These are phyloP conservation scores for Colletotrichum tabaci DNA, from an alignment of 2,329 filamentous ascomycete species.

Conservation along the genomic window DNA sequence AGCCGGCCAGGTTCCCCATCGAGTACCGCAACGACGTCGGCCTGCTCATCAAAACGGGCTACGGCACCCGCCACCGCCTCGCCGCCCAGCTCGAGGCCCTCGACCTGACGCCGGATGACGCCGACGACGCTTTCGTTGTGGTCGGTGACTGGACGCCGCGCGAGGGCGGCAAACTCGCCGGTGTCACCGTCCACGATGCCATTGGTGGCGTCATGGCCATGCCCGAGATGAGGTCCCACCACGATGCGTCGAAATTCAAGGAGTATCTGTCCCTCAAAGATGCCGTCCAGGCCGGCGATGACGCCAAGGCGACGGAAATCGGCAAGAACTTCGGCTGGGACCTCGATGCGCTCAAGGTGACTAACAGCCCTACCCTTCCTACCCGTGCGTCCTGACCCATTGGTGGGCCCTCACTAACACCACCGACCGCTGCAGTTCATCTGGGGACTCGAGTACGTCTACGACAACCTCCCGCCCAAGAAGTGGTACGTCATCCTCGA, in stretches of 20 bases:
- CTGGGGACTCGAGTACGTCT: conserved; percentile 67
- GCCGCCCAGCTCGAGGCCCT: conserved; percentile 63
- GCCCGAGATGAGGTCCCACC: conserved; percentile 50
- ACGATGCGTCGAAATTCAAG: conserved; percentile 51
- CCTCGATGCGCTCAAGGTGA: conserved; percentile 65
- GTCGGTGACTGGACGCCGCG: conserved; percentile 66
- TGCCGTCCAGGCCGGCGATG: conserved; percentile 56
- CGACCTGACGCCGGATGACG: conserved; percentile 54
- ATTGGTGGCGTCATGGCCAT: conserved; percentile 53
- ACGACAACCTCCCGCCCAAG: conserved; percentile 65
- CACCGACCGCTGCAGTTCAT: conserved; percentile 60
- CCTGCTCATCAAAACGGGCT: conserved; percentile 70
- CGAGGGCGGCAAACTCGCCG: conserved; percentile 51
- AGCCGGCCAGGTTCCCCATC: conserved; percentile 58
- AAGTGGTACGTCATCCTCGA: conserved; percentile 73
- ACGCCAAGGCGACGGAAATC: conserved; percentile 54
- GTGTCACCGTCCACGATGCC: conserved; percentile 58
- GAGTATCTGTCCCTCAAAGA: conserved; percentile 59
- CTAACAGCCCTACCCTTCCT: background rate
- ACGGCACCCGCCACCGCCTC: conserved; percentile 66
- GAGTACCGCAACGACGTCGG: conserved; percentile 63
- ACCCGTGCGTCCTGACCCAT: conserved; percentile 14
- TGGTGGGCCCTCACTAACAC: conserved; percentile 9
- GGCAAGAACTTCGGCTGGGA: conserved; percentile 63
- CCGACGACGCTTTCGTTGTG: conserved; percentile 61